These are phyloP conservation scores for Ustilaginoidea virens DNA, from an alignment of 2,329 filamentous ascomycete genomes.

Conservation along the genomic window DNA sequence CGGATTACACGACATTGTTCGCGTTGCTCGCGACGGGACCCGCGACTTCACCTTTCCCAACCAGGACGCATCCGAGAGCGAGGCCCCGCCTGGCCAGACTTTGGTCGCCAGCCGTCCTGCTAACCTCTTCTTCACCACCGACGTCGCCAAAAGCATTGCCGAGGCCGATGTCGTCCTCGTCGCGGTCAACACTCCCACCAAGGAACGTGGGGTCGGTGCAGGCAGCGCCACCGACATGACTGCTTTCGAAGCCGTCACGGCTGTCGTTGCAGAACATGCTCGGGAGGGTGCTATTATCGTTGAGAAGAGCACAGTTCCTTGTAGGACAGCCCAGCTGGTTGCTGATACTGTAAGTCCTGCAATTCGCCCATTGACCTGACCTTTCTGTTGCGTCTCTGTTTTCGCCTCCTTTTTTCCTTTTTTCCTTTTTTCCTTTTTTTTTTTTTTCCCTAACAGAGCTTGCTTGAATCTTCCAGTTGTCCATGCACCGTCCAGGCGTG, in stretches of 20 bases:
- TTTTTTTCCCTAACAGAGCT: no score
- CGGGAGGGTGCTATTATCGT: slow-evolving; percentile 57
- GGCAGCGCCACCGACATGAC: slow-evolving; percentile 60
- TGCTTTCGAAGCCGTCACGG: slow-evolving; percentile 53
- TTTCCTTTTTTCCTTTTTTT: no score
- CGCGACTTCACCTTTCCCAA: slow-evolving; percentile 26
- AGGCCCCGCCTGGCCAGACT: slow-evolving; percentile 16
- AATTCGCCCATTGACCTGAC: not conserved
- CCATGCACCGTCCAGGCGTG: slow-evolving; percentile 43
- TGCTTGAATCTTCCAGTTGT: no score
- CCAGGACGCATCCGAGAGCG: slow-evolving; percentile 16
- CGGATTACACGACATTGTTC: slow-evolving; percentile 51
- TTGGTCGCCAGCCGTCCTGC: slow-evolving; percentile 30
- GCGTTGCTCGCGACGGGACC: slow-evolving; percentile 44
- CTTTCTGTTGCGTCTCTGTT: no score
- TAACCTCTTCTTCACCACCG: slow-evolving; percentile 61
- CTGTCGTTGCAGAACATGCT: slow-evolving; percentile 51
- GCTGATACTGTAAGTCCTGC: slow-evolving; percentile 39
- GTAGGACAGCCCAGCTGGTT: slow-evolving; percentile 55
- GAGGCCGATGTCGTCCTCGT: slow-evolving; percentile 62
- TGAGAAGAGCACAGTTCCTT: slow-evolving; percentile 71
- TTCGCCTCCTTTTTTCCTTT: no score
- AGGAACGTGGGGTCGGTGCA: slow-evolving; percentile 51
- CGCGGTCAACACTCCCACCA: slow-evolving; percentile 68
- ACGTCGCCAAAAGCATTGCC: slow-evolving; percentile 43